phyloP scores from a whole-genome alignment of 345 rosid species.

The Lepidium didymum region DNA sequence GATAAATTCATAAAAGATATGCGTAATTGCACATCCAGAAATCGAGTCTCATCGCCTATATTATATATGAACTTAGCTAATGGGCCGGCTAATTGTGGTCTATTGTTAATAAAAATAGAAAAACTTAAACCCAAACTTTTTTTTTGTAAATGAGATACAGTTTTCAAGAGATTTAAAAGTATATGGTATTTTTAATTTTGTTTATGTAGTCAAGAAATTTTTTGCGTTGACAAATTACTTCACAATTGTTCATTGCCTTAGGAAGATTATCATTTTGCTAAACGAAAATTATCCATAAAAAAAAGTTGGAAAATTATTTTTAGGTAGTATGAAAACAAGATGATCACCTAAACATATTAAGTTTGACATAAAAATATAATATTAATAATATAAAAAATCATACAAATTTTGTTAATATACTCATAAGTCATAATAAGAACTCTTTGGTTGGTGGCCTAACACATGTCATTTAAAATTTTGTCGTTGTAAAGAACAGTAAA shows the following conservation, averaged over 20 bases:
- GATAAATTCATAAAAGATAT: too few species aligned
- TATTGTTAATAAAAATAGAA: too few species aligned
- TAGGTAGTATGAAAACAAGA: conserved; percentile 14
- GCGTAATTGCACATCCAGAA: too few species aligned
- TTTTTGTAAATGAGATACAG: too few species aligned
- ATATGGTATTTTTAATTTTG: background rate
- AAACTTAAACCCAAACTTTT: too few species aligned
- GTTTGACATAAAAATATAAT: conserved; percentile 18
- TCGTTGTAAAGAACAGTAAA: conserved; percentile 18
- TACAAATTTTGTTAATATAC: conserved; percentile 9
- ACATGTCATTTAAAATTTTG: conserved; percentile 9
- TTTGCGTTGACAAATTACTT: background rate
- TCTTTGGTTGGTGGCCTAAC: conserved; percentile 33
- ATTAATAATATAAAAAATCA: background rate
- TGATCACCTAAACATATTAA: conserved; percentile 20
- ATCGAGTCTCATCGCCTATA: too few species aligned
- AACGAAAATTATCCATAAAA: background rate
- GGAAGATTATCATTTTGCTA: background rate
- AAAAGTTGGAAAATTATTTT: background rate
- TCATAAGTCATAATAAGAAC: conserved; percentile 19
- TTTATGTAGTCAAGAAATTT: background rate
- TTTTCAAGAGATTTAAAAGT: background rate
- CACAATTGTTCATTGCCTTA: background rate
- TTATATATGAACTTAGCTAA: too few species aligned
- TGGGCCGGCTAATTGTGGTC: too few species aligned